These are phyloP conservation scores for Diaporthe sp. DNA, from an alignment of 2,329 filamentous ascomycete species.

Conservation along the genomic window DNA sequence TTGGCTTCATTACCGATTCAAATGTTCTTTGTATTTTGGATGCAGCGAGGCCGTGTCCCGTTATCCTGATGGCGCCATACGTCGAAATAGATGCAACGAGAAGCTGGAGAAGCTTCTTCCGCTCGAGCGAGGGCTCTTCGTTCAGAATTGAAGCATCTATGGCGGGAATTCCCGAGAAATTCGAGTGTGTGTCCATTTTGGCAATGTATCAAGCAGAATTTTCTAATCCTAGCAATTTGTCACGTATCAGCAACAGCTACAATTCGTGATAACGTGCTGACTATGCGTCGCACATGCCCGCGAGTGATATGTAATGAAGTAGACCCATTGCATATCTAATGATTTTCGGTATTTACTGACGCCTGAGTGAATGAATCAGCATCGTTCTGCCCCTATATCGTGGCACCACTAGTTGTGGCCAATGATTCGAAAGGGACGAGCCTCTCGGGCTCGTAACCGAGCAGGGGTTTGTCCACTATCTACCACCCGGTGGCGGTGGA, in stretches of 20 bases:
- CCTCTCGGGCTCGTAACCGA: not conserved
- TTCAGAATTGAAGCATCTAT: conserved; percentile 2
- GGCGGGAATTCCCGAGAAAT: conserved; percentile 1
- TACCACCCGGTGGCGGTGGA: not conserved
- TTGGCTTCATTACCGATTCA: not conserved
- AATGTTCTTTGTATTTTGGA: conserved; percentile 2
- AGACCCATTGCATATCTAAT: not conserved
- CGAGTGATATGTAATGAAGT: not conserved
- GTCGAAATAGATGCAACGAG: conserved; percentile 4
- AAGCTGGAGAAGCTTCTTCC: not conserved
- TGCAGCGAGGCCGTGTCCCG: not conserved
- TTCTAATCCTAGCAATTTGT: not conserved
- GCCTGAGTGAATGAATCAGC: not conserved
- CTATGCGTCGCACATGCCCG: not conserved
- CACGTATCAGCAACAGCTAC: not conserved
- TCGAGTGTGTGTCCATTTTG: conserved; percentile 6
- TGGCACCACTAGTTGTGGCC: not conserved
- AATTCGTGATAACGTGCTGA: not conserved
- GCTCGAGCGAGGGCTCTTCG: not conserved
- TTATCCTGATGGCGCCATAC: not conserved
- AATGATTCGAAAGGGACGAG: not conserved
- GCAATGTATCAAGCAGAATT: not conserved
- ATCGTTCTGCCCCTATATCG: not conserved
- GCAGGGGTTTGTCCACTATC: not conserved
- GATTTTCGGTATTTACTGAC: not conserved